phyloP scores from a whole-genome alignment of 148 eudicot genomes.

The Fagopyrum esculentum region DNA sequence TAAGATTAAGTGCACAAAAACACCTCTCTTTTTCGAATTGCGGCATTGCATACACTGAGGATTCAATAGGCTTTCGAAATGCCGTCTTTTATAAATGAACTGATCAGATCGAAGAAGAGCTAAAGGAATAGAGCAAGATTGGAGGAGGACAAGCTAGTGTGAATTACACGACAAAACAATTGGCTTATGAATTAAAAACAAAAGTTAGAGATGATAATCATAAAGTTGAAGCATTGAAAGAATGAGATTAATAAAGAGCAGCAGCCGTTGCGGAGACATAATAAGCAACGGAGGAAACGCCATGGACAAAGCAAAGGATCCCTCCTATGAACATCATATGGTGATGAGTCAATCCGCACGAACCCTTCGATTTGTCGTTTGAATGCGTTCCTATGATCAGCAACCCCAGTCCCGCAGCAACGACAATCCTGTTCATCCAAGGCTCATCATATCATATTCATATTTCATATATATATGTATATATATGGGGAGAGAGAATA shows the following conservation, averaged over 20 bases:
- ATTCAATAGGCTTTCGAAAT: too few relatives aligned
- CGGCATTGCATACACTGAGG: too few relatives aligned
- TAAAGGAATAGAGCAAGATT: too few relatives aligned
- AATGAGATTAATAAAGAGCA: neutral
- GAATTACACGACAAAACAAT: neutral
- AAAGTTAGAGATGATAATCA: neutral
- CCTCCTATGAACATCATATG: conserved; percentile 13
- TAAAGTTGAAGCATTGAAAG: neutral
- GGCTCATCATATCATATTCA: neutral
- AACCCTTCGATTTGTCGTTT: conserved; percentile 53
- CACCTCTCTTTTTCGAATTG: too few relatives aligned
- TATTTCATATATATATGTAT: neutral
- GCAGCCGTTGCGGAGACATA: conserved; percentile 9
- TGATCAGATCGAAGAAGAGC: too few relatives aligned
- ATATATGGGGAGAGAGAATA: neutral
- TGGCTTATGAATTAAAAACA: neutral
- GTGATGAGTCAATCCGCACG: conserved; percentile 46
- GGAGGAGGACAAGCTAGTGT: too few relatives aligned
- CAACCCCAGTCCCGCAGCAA: conserved; percentile 48
- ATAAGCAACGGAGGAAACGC: conserved; percentile 1
- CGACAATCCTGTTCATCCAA: conserved; percentile 29
- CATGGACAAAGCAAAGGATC: conserved; percentile 12
- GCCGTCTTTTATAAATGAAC: too few relatives aligned
- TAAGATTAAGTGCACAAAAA: too few relatives aligned
- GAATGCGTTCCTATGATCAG: conserved; percentile 64